A percentile compares a stretch with the other conserved stretches of the same genome.
phyloP scores from a whole-genome alignment of 805 yeast genomes.

The Saccharomycopsis babjevae region DNA sequence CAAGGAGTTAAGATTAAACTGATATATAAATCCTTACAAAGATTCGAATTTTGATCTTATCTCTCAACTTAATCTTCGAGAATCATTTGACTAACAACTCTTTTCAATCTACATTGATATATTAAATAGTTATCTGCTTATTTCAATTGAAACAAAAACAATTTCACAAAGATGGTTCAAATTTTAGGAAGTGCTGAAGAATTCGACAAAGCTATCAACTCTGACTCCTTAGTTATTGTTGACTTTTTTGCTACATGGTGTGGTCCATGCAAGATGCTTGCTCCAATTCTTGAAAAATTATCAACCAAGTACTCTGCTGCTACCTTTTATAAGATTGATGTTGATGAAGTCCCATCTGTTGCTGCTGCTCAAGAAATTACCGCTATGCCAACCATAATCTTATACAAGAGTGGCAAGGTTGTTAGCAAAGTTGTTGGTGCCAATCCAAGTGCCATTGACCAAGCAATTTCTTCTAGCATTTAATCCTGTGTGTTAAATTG shows the following conservation, averaged over 20 bases:
- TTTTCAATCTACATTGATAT: not conserved
- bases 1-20: not conserved
- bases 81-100: not conserved
- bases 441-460: constrained; percentile 74
- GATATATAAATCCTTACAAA: not conserved
- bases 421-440: constrained; percentile 83
- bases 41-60: not conserved
- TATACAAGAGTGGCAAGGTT: constrained; percentile 75
- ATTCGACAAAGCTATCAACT: constrained; percentile 54
- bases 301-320: constrained; percentile 51
- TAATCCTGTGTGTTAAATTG: constrained; percentile 21
- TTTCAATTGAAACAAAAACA: not conserved
- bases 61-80: no score
- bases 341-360: constrained; percentile 69
- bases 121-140: not conserved
- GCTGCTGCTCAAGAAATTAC: constrained; percentile 54
- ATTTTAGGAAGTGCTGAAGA: constrained; percentile 42
- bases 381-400: constrained; percentile 60
- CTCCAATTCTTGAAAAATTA: constrained; percentile 84
- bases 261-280: constrained; percentile 97
- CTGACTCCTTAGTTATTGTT: constrained; percentile 72
- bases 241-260: constrained; percentile 98
- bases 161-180: constrained; percentile 38
- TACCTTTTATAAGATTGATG: constrained; percentile 83
- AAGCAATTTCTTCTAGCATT: constrained; percentile 45